phyloP scores from a whole-genome alignment of 2,329 filamentous ascomycete genomes.

The Escovopsis sp. region DNA sequence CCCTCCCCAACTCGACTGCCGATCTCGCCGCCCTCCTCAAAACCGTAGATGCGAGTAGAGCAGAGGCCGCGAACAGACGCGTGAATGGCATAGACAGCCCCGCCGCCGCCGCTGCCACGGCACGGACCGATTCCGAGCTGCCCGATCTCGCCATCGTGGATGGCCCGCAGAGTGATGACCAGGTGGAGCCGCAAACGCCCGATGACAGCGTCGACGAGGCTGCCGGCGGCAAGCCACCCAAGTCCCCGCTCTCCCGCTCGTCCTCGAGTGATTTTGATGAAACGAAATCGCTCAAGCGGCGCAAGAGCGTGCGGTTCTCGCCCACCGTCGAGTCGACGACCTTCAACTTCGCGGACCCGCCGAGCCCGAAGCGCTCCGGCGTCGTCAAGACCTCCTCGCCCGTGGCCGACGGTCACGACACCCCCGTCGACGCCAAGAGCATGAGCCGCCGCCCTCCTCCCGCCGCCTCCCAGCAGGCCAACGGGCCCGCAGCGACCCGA shows the following conservation, averaged over 20 bases:
- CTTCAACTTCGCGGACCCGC: conserved; percentile 38
- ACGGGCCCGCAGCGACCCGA: background rate
- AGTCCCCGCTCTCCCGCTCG: conserved; percentile 4
- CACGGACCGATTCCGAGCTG: background rate
- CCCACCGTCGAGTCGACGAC: conserved; percentile 51
- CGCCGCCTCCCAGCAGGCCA: conserved; percentile 3
- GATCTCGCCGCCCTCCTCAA: conserved; percentile 1
- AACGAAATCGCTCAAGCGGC: conserved; percentile 21
- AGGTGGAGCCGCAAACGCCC: conserved; percentile 2
- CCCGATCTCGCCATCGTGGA: background rate
- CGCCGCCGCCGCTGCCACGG: background rate
- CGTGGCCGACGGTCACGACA: conserved; percentile 9
- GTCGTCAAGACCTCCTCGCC: conserved; percentile 8
- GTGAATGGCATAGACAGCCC: background rate
- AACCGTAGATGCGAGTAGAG: background rate
- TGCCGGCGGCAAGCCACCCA: conserved; percentile 1
- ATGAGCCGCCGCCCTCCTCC: background rate
- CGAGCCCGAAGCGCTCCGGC: conserved; percentile 26
- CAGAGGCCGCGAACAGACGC: background rate
- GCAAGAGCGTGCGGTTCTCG: conserved; percentile 58
- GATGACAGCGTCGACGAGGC: conserved; percentile 5
- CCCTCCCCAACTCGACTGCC: conserved; percentile 39
- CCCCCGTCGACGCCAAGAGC: conserved; percentile 4
- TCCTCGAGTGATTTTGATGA: conserved; percentile 11
- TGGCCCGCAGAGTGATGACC: conserved; percentile 3